Conservation (phyloP, 208 protist species). For the Leishmania turanica region DNA sequence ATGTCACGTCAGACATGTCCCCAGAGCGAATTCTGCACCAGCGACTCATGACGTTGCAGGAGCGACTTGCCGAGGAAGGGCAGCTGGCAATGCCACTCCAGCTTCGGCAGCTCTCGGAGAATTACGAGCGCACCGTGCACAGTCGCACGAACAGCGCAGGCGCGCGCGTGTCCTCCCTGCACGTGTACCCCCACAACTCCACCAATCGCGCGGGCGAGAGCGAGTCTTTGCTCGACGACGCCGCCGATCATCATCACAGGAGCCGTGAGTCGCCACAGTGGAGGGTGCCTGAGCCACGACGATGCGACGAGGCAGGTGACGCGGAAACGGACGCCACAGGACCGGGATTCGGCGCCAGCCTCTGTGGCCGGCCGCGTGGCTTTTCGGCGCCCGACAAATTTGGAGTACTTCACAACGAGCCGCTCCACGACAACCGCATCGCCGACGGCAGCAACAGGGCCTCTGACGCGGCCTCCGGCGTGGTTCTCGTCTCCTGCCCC, state of each 20-base stretch:
- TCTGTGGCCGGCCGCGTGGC: not conserved
- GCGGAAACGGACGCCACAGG: not conserved
- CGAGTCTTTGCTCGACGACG: slow-evolving; percentile 3
- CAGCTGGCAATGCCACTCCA: slow-evolving; percentile 36
- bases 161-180: not conserved
- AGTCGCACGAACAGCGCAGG: slow-evolving; percentile 8
- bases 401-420: too few relatives aligned
- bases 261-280: not conserved
- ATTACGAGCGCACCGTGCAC: slow-evolving; percentile 41
- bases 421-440: not conserved
- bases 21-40: slow-evolving; percentile 18
- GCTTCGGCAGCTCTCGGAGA: slow-evolving; percentile 35
- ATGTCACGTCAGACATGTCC: not conserved
- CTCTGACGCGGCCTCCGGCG: slow-evolving; percentile 17
- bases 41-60: slow-evolving; percentile 47
- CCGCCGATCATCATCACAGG: not conserved
- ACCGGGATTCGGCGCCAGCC: not conserved
- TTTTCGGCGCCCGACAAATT: not conserved
- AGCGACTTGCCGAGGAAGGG: slow-evolving; percentile 40
- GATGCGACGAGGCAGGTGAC: not conserved
- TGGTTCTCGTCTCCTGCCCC: slow-evolving; percentile 52
- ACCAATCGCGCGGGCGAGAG: not conserved
- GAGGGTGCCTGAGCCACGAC: not conserved
- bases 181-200: not conserved
- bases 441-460: not conserved